Evolutionary conservation across 2,329 filamentous ascomycete species (phyloP).

Genomic region (Drechmeria coniospora): DNA sequence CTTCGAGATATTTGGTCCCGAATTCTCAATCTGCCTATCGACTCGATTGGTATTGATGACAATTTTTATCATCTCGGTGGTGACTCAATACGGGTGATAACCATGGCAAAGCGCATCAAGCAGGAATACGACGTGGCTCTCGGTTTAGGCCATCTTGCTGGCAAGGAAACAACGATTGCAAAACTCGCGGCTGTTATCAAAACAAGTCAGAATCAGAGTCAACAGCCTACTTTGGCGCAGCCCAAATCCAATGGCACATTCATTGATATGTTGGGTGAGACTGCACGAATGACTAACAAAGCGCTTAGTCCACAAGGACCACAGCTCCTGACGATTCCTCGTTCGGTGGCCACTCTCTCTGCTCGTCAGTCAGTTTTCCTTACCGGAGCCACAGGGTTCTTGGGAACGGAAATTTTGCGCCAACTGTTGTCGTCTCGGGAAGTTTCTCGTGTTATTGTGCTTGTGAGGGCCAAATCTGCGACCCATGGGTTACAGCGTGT

Average conservation of each 20-base stretch:
- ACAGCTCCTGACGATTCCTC: too few species aligned
- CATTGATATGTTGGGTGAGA: background rate
- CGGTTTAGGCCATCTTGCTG: background rate
- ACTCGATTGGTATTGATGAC: slow-evolving; percentile 5
- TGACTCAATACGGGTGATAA: slow-evolving; percentile 5
- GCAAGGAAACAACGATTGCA: background rate
- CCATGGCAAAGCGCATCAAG: background rate
- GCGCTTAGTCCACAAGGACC: too few species aligned
- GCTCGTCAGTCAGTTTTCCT: slow-evolving; percentile 46
- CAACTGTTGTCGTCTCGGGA: slow-evolving; percentile 46
- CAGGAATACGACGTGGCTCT: background rate
- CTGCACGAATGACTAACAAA: background rate
- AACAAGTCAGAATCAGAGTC: background rate
- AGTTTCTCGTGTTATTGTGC: slow-evolving; percentile 40
- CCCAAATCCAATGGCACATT: too few species aligned
- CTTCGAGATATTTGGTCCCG: slow-evolving; percentile 7
- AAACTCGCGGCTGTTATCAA: background rate
- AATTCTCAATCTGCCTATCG: slow-evolving; percentile 2
- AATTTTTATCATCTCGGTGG: slow-evolving; percentile 7
- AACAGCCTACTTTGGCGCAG: too few species aligned
- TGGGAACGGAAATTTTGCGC: slow-evolving; percentile 62
- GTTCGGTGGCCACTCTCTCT: background rate
- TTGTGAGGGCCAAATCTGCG: slow-evolving; percentile 52
- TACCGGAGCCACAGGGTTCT: slow-evolving; percentile 62
- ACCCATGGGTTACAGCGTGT: slow-evolving; percentile 48